Evolutionary conservation across 2,329 filamentous ascomycete genomes (phyloP), one percentile per base, ranked within the genome.

Genomic region (Pestalotiopsis sp.): DNA sequence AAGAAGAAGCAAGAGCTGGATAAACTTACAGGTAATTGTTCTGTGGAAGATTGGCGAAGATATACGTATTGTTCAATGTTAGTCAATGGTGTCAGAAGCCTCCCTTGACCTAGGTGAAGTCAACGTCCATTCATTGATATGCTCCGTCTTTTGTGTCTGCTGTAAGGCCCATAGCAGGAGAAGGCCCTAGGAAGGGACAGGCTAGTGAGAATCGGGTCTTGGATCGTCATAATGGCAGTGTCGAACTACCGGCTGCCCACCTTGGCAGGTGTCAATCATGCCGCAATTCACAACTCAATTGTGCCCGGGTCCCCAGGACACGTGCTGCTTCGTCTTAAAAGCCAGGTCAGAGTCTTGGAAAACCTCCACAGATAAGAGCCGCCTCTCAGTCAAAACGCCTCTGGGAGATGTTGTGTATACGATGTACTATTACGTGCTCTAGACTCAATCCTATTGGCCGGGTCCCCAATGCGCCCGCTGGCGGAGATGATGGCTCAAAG

Each of bases 241-340:
- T 66, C 52, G 64, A 60, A 17, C 64, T 60, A 60, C 36, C 64
- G 64, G 64, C 56, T 66, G 64, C 64, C 64, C 52, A 66, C 64
- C 64, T 66, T 66, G 64, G 64, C 64, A 66, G 64, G 64, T 66
- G 64, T 66, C 56, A 66, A 31, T 66, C 39, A 39, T 62, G 39
- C 23, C 23, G 20, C 27, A 66, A 56, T 41, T 20, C 39, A 20
- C 31, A 60, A 17, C n/a, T 52, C 41, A 49, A 56, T 25, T 25
- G 62, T 41, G 45, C 49, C 31, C 45, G 64, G 25, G 12, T 17
- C n/a, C 11, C 27, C 59, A 56, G 23, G 49, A 11, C 52, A 56
- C 49, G 52, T 38, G 23, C 45, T 20, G n/a, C 56, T 14, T 36
- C 20, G 58, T 60, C 41, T 60, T 27, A 36, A 27, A 62, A n/a